These are phyloP conservation scores for Rutstroemia sp. DNA, from an alignment of 2,329 filamentous ascomycete genomes.

Conservation along the genomic window DNA sequence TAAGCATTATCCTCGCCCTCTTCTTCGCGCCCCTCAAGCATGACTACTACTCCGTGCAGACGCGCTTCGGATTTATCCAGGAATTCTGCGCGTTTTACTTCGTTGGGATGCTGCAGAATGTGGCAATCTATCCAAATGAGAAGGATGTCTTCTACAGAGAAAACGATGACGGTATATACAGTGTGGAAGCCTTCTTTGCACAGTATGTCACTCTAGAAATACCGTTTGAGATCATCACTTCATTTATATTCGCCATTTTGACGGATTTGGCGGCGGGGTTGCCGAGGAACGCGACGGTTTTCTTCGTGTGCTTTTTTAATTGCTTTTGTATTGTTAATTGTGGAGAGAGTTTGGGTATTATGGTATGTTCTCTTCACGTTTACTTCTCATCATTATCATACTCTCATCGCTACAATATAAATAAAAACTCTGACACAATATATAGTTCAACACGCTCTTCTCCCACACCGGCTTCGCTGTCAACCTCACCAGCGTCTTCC, in stretches of 20 bases:
- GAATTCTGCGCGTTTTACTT: slow-evolving; percentile 67
- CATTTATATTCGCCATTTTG: slow-evolving; percentile 58
- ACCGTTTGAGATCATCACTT: slow-evolving; percentile 62
- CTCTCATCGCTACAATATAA: background rate
- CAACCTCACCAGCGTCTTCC: slow-evolving; percentile 61
- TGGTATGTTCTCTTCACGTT: slow-evolving; percentile 31
- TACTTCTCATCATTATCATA: background rate
- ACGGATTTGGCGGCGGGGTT: slow-evolving; percentile 58
- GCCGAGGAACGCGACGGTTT: slow-evolving; percentile 53
- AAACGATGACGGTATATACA: slow-evolving; percentile 65
- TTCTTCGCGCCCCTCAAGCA: slow-evolving; percentile 66
- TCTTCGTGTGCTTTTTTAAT: slow-evolving; percentile 60
- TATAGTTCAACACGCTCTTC: slow-evolving; percentile 67
- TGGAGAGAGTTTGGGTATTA: slow-evolving; percentile 69
- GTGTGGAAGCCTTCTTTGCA: slow-evolving; percentile 61
- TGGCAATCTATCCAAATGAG: slow-evolving; percentile 65
- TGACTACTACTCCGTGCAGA: slow-evolving; percentile 65
- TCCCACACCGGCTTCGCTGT: slow-evolving; percentile 69
- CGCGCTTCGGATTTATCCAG: slow-evolving; percentile 65
- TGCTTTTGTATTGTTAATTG: slow-evolving; percentile 68
- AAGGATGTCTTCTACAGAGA: slow-evolving; percentile 72
- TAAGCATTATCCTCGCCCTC: slow-evolving; percentile 55
- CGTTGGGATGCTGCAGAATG: slow-evolving; percentile 73
- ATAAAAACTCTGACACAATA: background rate
- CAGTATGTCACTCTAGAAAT: slow-evolving; percentile 65